Percentiles rank a stretch among this genome's conserved stretches.
Evolutionary conservation across 345 rosid genomes (phyloP).

Genomic region (Acer campestre): DNA sequence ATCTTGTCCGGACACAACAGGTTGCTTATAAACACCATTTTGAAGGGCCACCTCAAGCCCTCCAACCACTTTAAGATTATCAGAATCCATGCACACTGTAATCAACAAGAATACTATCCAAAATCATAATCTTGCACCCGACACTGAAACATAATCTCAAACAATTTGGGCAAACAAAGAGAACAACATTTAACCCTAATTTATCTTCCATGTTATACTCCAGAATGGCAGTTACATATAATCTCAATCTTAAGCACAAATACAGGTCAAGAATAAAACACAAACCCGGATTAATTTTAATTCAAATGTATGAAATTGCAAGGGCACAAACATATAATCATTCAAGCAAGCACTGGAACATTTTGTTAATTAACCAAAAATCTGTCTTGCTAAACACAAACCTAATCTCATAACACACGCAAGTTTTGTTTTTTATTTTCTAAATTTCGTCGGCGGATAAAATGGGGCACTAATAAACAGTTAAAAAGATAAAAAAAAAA

Average conservation of each 20-base stretch:
- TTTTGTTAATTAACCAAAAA: neutral
- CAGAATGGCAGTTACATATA: neutral
- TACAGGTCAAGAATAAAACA: neutral
- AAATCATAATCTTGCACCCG: neutral
- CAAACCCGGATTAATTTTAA: too few species aligned
- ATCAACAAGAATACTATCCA: slow-evolving; percentile 2
- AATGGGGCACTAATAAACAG: neutral
- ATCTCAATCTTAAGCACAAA: neutral
- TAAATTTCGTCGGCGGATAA: neutral
- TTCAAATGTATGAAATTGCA: neutral
- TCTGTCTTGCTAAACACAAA: neutral
- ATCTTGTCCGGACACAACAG: slow-evolving; percentile 36
- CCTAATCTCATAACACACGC: neutral
- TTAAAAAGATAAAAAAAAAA: neutral
- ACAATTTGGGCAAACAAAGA: neutral
- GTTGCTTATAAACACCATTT: slow-evolving; percentile 55
- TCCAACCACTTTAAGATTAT: slow-evolving; percentile 31
- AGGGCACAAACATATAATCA: neutral
- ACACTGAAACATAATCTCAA: neutral
- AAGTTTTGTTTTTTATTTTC: neutral
- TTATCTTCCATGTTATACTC: neutral
- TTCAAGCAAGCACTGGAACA: neutral
- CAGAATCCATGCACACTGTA: slow-evolving; percentile 63
- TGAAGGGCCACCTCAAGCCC: slow-evolving; percentile 49
- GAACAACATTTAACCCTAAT: neutral